Conservation (phyloP, 2,329 filamentous ascomycete species). For the Anthostomella pinea region DNA sequence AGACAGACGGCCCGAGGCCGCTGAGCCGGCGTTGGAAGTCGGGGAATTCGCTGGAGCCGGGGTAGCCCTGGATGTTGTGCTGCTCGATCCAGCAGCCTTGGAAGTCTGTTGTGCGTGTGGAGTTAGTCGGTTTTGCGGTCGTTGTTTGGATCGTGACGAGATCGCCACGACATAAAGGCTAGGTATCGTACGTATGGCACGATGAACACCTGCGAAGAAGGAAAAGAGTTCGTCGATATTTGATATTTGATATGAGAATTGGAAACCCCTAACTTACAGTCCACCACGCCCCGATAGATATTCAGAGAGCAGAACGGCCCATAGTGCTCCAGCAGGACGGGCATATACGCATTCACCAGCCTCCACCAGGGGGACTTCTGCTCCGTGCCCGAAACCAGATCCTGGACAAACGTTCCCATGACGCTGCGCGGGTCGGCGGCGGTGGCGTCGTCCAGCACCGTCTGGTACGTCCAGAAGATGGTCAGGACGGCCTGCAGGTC, state of each 20-base stretch:
- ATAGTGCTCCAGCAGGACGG: conserved; percentile 17
- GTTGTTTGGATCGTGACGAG: too few species aligned
- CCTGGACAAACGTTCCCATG: conserved; percentile 18
- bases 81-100: conserved; percentile 24
- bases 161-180: too few species aligned
- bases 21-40: conserved; percentile 21
- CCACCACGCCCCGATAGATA: conserved; percentile 15
- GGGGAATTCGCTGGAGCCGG: conserved; percentile 16
- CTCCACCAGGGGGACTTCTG: conserved; percentile 17
- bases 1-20: conserved; percentile 12
- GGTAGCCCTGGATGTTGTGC: conserved; percentile 19
- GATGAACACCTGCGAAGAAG: too few species aligned
- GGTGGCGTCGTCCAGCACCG: conserved; percentile 20
- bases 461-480: conserved; percentile 20
- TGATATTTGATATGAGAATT: too few species aligned
- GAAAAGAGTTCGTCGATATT: too few species aligned
- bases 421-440: conserved; percentile 8
- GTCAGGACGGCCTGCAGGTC: conserved; percentile 20
- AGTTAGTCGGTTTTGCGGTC: too few species aligned
- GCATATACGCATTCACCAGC: conserved; percentile 18
- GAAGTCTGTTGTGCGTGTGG: too few species aligned
- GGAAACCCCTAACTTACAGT: too few species aligned
- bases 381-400: conserved; percentile 12
- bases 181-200: too few species aligned
- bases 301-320: conserved; percentile 17